Evolutionary conservation across 2,329 filamentous ascomycete species (phyloP).

Genomic region (Sporothrix curviconia): DNA sequence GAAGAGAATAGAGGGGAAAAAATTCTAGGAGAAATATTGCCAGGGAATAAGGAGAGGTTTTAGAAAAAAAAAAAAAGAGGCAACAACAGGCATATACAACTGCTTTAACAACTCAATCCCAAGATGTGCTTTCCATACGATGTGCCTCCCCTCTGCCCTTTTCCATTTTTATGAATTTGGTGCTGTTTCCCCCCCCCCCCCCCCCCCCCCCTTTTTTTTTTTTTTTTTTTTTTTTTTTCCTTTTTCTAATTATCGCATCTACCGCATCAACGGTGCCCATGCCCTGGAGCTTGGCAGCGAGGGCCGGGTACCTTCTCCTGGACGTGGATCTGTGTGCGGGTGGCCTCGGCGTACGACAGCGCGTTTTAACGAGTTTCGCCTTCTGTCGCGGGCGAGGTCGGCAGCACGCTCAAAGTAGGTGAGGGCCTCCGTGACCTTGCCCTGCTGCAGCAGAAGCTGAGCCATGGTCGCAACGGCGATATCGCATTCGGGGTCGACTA

Average conservation of each 20-base stretch:
- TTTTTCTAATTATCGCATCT: slow-evolving; percentile 13
- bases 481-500: slow-evolving; percentile 96
- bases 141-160: too few species aligned
- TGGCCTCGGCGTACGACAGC: slow-evolving; percentile 93
- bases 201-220: too few species aligned
- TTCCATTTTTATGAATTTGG: too few species aligned
- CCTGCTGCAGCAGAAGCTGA: slow-evolving; percentile 92
- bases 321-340: slow-evolving; percentile 88
- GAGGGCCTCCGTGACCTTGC: slow-evolving; percentile 90
- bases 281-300: slow-evolving; percentile 63
- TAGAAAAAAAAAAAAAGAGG: neutral
- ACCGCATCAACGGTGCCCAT: slow-evolving; percentile 35
- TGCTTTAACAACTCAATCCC: too few species aligned
- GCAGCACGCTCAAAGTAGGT: slow-evolving; percentile 96
- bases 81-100: neutral
- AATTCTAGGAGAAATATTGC: slow-evolving; percentile 5
- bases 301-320: slow-evolving; percentile 79
- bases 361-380: slow-evolving; percentile 96
- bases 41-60: neutral
- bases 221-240: neutral
- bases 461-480: slow-evolving; percentile 99
- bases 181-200: too few species aligned
- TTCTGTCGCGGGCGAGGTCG: slow-evolving; percentile 86
- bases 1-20: neutral
- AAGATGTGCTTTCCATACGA: too few species aligned